These are phyloP conservation scores for Hibiscus syriacus DNA, from an alignment of 345 rosid genomes.

Conservation along the genomic window DNA sequence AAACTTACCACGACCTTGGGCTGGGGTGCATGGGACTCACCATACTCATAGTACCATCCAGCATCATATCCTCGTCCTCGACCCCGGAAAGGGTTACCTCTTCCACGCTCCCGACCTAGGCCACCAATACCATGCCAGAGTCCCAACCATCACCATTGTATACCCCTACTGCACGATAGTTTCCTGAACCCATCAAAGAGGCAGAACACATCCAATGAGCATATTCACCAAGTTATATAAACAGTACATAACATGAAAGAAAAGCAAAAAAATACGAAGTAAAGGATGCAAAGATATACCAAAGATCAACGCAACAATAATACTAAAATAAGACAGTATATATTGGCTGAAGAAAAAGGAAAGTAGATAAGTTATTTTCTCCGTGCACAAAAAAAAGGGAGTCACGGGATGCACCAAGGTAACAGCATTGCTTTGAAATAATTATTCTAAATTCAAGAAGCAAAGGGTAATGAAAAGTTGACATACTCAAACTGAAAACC, in stretches of 20 bases:
- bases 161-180: slow-evolving; percentile 14
- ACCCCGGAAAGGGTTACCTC: slow-evolving; percentile 19
- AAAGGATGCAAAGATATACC: not conserved
- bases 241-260: not conserved
- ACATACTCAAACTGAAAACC: not conserved
- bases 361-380: not conserved
- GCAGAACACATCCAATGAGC: too few species aligned
- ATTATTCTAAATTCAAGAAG: not conserved
- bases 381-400: not conserved
- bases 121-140: slow-evolving; percentile 22
- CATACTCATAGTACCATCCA: slow-evolving; percentile 23
- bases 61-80: slow-evolving; percentile 25
- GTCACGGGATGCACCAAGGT: not conserved
- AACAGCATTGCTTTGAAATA: not conserved
- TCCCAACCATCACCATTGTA: slow-evolving; percentile 22
- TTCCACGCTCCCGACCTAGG: slow-evolving; percentile 21
- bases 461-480: not conserved
- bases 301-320: not conserved
- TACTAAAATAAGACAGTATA: not conserved
- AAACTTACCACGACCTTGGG: slow-evolving; percentile 24
- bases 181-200: slow-evolving; percentile 12
- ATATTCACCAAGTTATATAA: not conserved
- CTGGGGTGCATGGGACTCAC: slow-evolving; percentile 20
- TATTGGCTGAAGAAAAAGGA: not conserved
- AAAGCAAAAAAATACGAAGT: not conserved